Conservation (phyloP, 768 basidiomycete species). For the Tubosaeta brunneosetosa region DNA sequence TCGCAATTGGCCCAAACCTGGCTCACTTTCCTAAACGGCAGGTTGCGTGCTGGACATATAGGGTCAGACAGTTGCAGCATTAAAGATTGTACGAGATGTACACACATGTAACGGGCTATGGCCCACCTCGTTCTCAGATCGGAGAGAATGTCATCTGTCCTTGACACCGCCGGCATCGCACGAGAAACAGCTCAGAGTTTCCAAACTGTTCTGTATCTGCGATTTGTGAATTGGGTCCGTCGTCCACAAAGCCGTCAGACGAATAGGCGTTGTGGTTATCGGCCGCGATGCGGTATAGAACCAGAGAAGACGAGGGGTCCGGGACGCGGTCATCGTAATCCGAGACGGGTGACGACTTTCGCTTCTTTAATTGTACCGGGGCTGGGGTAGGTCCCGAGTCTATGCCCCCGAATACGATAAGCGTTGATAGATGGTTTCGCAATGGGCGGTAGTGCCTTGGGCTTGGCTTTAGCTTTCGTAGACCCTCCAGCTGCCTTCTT, state of each 20-base stretch:
- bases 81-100: conserved; percentile 46
- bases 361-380: conserved; percentile 46
- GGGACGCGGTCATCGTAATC: conserved; percentile 31
- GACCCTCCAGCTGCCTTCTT: conserved; percentile 18
- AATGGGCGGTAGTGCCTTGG: conserved; percentile 46
- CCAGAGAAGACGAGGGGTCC: conserved; percentile 37
- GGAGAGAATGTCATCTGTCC: conserved; percentile 53
- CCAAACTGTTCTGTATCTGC: conserved; percentile 86
- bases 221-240: conserved; percentile 65
- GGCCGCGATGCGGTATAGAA: conserved; percentile 31
- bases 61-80: conserved; percentile 63
- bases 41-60: conserved; percentile 63
- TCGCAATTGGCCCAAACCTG: conserved; percentile 81
- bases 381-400: conserved; percentile 45
- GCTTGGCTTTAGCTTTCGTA: conserved; percentile 36
- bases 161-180: conserved; percentile 77
- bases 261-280: conserved; percentile 36
- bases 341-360: conserved; percentile 55
- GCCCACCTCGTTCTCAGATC: conserved; percentile 54
- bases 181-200: conserved; percentile 62
- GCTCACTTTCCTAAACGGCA: conserved; percentile 50
- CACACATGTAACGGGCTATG: background rate
- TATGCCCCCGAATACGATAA: conserved; percentile 73
- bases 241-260: conserved; percentile 28
- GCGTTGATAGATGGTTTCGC: conserved; percentile 64